phyloP scores from a whole-genome alignment of 768 basidiomycete species.

The Pulveroboletus sp. region DNA sequence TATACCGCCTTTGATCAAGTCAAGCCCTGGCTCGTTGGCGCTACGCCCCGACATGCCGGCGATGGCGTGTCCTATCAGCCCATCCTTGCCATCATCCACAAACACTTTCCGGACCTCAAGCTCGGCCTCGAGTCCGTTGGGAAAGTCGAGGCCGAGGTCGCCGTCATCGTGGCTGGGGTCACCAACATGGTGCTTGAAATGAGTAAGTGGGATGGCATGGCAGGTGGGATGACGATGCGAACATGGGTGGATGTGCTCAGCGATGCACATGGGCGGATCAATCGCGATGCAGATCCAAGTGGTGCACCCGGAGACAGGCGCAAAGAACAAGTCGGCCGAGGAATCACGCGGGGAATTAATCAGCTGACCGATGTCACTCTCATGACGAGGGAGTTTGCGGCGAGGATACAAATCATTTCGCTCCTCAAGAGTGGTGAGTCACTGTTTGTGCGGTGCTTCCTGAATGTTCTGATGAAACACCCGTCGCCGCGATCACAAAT shows the following conservation, averaged over 20 bases:
- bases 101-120: constrained; percentile 44
- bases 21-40: constrained; percentile 43
- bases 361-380: constrained; percentile 45
- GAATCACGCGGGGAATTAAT: constrained; percentile 49
- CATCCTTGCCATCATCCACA: constrained; percentile 42
- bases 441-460: neutral
- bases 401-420: constrained; percentile 51
- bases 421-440: constrained; percentile 46
- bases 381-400: constrained; percentile 51
- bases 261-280: constrained; percentile 36
- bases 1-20: constrained; percentile 45
- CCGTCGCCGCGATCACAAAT: constrained; percentile 1
- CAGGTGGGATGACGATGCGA: constrained; percentile 51
- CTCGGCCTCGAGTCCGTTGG: constrained; percentile 46
- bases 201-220: constrained; percentile 54
- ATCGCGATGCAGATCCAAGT: neutral
- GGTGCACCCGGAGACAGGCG: constrained; percentile 20
- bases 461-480: neutral
- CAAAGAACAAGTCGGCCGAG: constrained; percentile 42
- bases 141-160: constrained; percentile 43
- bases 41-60: constrained; percentile 42
- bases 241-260: constrained; percentile 50
- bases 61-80: constrained; percentile 49
- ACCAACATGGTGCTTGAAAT: constrained; percentile 53
- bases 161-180: constrained; percentile 46